Conservation (phyloP, 345 rosid genomes). For the Eutrema yunnanense region DNA sequence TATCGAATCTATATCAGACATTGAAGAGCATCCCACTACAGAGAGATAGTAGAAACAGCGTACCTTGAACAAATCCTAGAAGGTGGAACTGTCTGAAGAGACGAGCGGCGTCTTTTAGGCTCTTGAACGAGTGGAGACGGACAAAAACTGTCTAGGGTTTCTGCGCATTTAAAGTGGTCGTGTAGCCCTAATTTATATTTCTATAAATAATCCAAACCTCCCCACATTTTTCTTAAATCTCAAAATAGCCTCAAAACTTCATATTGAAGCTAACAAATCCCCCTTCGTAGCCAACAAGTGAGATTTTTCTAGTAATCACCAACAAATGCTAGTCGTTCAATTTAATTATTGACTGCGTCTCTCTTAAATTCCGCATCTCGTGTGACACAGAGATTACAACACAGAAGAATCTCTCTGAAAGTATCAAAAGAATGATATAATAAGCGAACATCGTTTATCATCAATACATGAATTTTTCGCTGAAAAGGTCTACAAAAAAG, state of each 20-base stretch:
- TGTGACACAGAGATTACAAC: neutral
- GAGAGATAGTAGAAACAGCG: neutral
- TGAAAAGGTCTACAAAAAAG: neutral
- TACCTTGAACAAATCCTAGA: slow-evolving; percentile 23
- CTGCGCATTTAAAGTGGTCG: slow-evolving; percentile 12
- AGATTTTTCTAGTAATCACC: neutral
- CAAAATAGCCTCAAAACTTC: neutral
- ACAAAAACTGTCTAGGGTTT: slow-evolving; percentile 6
- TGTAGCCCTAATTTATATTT: slow-evolving; percentile 8
- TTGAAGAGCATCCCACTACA: neutral
- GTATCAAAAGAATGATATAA: neutral
- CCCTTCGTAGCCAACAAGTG: neutral
- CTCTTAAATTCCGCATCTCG: neutral
- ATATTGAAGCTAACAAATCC: neutral
- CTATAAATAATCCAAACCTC: neutral
- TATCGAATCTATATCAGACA: neutral
- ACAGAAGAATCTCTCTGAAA: neutral
- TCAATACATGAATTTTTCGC: neutral
- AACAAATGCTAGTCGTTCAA: neutral
- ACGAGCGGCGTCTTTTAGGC: slow-evolving; percentile 23
- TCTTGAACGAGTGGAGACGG: slow-evolving; percentile 9
- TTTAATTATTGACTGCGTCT: neutral
- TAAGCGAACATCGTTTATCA: neutral
- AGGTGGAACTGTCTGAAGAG: slow-evolving; percentile 16
- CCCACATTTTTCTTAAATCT: neutral